Conservation (phyloP, 805 yeast genomes). For the Saturnispora bothae region DNA sequence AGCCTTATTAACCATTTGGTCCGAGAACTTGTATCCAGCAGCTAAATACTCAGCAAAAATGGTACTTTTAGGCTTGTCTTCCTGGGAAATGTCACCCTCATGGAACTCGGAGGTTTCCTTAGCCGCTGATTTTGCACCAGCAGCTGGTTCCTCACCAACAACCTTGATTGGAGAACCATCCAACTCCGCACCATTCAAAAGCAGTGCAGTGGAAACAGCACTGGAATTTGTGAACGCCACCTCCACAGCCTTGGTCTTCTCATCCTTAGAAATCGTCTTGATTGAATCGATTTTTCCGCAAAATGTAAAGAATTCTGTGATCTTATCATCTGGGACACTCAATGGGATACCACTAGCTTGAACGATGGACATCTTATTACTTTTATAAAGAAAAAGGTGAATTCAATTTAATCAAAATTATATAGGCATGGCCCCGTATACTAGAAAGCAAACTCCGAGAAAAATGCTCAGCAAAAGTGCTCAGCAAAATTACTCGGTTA, state of each 20-base stretch:
- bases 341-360: constrained; percentile 48
- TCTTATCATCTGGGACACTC: constrained; percentile 37
- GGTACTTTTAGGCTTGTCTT: constrained; percentile 65
- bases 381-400: not conserved
- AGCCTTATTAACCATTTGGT: constrained; percentile 49
- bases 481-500: constrained; percentile 24
- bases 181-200: constrained; percentile 65
- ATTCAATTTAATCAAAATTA: too few species aligned
- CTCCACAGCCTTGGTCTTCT: constrained; percentile 30
- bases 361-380: constrained; percentile 28
- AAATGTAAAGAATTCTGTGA: constrained; percentile 61
- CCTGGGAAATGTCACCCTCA: constrained; percentile 49
- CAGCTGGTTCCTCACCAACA: constrained; percentile 10
- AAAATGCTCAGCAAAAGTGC: not conserved
- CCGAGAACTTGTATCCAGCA: constrained; percentile 62
- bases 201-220: constrained; percentile 62
- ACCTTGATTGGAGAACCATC: constrained; percentile 48
- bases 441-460: constrained; percentile 1
- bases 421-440: not conserved
- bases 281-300: constrained; percentile 48
- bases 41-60: constrained; percentile 68
- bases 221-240: constrained; percentile 45
- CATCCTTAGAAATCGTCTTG: constrained; percentile 24
- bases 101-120: constrained; percentile 9
- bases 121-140: constrained; percentile 13